Evolutionary conservation across 2,329 filamentous ascomycete species (phyloP), one percentile per base, ranked within the genome.

Genomic region (Thermochaetoides dissita): DNA sequence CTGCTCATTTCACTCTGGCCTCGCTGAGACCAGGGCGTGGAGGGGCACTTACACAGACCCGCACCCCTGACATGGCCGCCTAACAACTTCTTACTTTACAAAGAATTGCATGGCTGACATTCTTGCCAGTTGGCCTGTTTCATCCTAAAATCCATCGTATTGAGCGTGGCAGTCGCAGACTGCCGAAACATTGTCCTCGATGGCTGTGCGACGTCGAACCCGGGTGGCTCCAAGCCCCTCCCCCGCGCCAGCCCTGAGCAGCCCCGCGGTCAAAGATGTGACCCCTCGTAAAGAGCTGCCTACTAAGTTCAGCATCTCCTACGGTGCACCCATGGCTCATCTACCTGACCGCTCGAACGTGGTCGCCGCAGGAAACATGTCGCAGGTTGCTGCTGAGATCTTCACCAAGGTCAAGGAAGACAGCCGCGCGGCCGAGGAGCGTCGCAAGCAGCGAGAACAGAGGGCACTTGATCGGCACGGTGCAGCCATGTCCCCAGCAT

Each of bases 221-320:
- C 39, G 46, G 39, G 39, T 37, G 10, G 37, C 44, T 6, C 34
- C 40, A 10, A 47, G 46, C 10, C 45, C 47, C 8, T 44, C 45
- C 24, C 46, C 48, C 8, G 44, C 43, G 8, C 43, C 42, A 2
- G 10, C 33, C 17, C 5, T 24, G 17, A 24, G 17, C 17, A 24
- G 17, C 17, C 17, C 17, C 17, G 17, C 17, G 17, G 17, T 24
- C 17, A 24, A 24, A 24, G 17, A 24, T 24, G 17, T 24, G 17
- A 24, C 17, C 17, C 17, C 17, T 24, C 17, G 17, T 24, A 24
- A 24, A 24, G 17, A 24, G 17, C 17, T 53, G 6, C 49, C 49
- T 1, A 37, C 51, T 39, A 57, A 51, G 39, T 51, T 53, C 46
- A 58, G 54, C 46, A 53, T 47, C 7, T 53, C 53, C 0, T 58